Evolutionary conservation across 2,329 filamentous ascomycete genomes (phyloP), one percentile per base, ranked within the genome.

Genomic region (Drechmeria coniospora): DNA sequence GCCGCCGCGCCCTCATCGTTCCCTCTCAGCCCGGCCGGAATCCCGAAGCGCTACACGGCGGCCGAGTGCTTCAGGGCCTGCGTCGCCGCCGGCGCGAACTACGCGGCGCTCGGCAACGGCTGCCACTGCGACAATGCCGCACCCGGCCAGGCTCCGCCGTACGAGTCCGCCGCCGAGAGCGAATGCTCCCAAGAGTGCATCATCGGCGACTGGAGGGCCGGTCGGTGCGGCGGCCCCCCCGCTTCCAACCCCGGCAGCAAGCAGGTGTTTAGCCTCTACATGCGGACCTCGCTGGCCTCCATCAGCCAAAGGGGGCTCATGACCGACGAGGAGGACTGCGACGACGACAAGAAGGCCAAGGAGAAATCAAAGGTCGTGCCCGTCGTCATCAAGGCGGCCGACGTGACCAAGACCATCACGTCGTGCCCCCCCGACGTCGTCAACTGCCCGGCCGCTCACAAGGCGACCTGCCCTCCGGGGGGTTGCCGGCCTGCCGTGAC

Each of bases 361-460:
- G 11, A 18, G 3, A 25, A 21, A 12, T 25, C 19, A 25, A 31
- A 32, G 26, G 15, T 19, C 5, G 12, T 25, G 15, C 22, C 30
- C 15, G 9, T 9, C 16, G 19, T 11, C 15, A 16, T 29, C 10
- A 25, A 32, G 19, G 35, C 36, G n/a, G 31, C 27, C 21, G 22
- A 33, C 21, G 24, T 6, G 20, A 11, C 20, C 20, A 11, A 27
- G 24, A 41, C 41, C 4, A 34, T 37, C 11, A 40, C 39, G 10
- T 60, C 57, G 24, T 68, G 64, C 56, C 61, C 55, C 31, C 56
- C 66, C 27, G 60, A 59, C 32, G 64, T 68, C 45, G 62, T 65
- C 46, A 44, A 72, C 65, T 74, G 68, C 56, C 59, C 59, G 5
- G 10, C 12, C 21, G 20, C n/a, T n/a, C n/a, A 25, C 10, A 16